Evolutionary conservation across 2,329 filamentous ascomycete genomes (phyloP), one percentile per base, ranked within the genome.

Genomic region (Colletotrichum euphorbiae): DNA sequence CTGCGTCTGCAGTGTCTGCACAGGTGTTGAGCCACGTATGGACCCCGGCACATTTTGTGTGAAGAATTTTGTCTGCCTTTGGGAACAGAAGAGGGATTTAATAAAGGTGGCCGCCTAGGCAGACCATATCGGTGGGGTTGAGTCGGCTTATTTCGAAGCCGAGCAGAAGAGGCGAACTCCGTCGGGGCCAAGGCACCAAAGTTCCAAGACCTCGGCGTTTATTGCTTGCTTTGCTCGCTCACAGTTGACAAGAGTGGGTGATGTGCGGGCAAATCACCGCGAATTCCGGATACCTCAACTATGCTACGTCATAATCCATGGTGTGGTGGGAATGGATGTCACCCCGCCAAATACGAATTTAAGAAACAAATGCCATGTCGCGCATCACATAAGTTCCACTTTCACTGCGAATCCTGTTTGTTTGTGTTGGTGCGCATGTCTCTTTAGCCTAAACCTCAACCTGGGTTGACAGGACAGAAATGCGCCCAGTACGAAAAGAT

Each of bases 1-100:
- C 65, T 68, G 65, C 65, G 42, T 65, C 61, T 59, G 61, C 38
- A 40, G 65, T 61, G 42, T 65, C 61, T 59, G 61, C 38, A 40
- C 61, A 42, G 33, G 38, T 24, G 40, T 59, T 50, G 36, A 19
- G 19, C 15, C 31, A 31, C 33, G 38, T 19, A 36, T 19, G 17
- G 2, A 54, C 15, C 46, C 46, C 48, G 48, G 48, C 13, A 6
- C n/a, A n/a, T 51, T n/a, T 24, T 51, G 7, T 28, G 17, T 31
- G 54, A 42, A 56, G 54, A 21, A 42, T 56, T 31, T 17, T 56
- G 2, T 24, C 21, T 24, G 15, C 31, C 13, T 28, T 51, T 24
- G 24, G 3, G 48, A 11, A n/a, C 21, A 28, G 8, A 28, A 31
- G 19, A 21, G 46, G 48, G 28, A 24, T 51, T 50, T 24, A 51